A percentile compares a stretch with the other conserved stretches of the same genome.
Evolutionary conservation across 495 filamentous ascomycete genomes (phyloP).

Genomic region (Penicillium canescens): DNA sequence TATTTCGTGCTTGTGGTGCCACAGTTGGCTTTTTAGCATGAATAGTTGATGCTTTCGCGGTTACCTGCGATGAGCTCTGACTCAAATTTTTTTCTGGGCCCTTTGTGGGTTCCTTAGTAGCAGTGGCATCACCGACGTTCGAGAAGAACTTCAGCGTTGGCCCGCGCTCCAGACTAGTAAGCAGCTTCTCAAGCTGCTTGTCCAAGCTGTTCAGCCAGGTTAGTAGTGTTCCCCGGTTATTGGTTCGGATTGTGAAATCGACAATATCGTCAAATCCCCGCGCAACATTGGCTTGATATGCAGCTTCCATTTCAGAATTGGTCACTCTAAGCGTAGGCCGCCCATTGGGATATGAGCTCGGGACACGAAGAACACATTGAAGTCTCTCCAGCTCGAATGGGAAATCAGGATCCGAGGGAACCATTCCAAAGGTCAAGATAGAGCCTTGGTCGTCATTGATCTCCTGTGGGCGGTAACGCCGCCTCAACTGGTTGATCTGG

Average conservation of each 20-base stretch:
- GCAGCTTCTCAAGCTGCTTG: constrained; percentile 67
- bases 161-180: constrained; percentile 69
- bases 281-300: constrained; percentile 80
- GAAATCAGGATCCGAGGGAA: constrained; percentile 86
- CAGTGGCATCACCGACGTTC: constrained; percentile 42
- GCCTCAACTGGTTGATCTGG: constrained; percentile 73
- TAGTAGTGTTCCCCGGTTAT: constrained; percentile 61
- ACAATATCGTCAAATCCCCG: constrained; percentile 73
- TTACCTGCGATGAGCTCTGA: constrained; percentile 6
- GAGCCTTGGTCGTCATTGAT: constrained; percentile 51
- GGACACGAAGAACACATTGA: constrained; percentile 72
- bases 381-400: constrained; percentile 74
- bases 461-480: constrained; percentile 67
- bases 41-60: background rate
- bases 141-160: constrained; percentile 77
- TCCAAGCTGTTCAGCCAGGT: constrained; percentile 72
- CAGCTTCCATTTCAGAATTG: constrained; percentile 78
- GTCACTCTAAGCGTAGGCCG: constrained; percentile 62
- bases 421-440: constrained; percentile 61
- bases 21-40: constrained; percentile 1
- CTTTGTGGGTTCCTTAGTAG: constrained; percentile 39
- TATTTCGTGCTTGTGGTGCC: constrained; percentile 25
- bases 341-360: constrained; percentile 57
- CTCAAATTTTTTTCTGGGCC: constrained; percentile 49
- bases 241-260: constrained; percentile 44